Evolutionary conservation across 2,329 filamentous ascomycete species (phyloP), one percentile per base, ranked within the genome.

Genomic region (Harringtonia aguacate): DNA sequence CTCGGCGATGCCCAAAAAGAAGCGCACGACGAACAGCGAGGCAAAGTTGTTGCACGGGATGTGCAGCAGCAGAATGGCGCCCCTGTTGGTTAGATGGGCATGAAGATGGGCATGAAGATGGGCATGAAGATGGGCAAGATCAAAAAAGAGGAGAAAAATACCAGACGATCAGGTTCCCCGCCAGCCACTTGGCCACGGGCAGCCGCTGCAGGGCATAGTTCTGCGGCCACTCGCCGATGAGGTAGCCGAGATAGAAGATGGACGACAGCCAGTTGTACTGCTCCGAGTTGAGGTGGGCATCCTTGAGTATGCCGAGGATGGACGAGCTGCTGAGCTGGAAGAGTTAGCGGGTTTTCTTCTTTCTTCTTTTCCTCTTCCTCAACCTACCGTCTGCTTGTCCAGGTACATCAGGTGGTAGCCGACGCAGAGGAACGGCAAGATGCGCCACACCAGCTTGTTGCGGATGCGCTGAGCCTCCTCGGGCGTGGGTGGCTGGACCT

Each of bases 171-270:
- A 51, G 36, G 33, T 51, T 51, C n/a, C 28, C 18, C 15, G 43
- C 37, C 15, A 51, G 47, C 42, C 47, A 51, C 33, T 49, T 49
- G 38, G 42, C 49, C 3, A 49, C 45, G 13, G 48, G 45, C 17
- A 48, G 42, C 10, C 44, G 43, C 29, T 49, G 47, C 28, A 49
- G 33, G 9, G 73, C 58, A 36, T 65, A 65, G 9, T 64, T 63
- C 5, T 66, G 63, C 1, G 68, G 66, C 34, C 68, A 65, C 41
- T 70, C 65, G 6, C 64, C 66, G 34, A 66, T 53, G 21, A 70
- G 58, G 45, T 66, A 69, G 31, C 69, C 70, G 46, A 73, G 66
- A 50, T 72, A 73, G 53, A 74, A 73, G 45, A 73, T 69, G 10
- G 50, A 52, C 22, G 45, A 42, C 30, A 49, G 38, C 48, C 48